phyloP scores from a whole-genome alignment of 2,329 filamentous ascomycete species.

The Tetracladium maxilliforme region DNA sequence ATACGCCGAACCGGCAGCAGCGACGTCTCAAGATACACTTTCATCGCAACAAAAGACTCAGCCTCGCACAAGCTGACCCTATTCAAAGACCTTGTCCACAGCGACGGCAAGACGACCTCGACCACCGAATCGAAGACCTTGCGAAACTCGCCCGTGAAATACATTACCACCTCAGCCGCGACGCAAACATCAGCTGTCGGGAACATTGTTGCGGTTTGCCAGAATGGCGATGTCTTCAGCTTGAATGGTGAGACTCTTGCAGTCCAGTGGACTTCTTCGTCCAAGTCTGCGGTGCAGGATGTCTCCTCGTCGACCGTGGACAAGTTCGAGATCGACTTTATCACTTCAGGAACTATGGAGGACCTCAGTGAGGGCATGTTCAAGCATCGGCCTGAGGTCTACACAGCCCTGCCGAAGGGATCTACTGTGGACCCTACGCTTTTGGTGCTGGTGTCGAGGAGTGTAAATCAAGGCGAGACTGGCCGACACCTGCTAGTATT shows the following conservation, averaged over 20 bases:
- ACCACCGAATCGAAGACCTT: conserved; percentile 29
- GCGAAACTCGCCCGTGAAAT: conserved; percentile 22
- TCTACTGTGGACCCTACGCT: no score
- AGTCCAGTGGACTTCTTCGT: conserved; percentile 29
- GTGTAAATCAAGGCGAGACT: no score
- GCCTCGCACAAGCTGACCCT: conserved; percentile 35
- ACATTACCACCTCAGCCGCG: conserved; percentile 20
- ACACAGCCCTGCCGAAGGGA: conserved; percentile 33
- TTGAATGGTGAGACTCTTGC: conserved; percentile 40
- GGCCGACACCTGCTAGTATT: no score
- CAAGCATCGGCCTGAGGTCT: conserved; percentile 34
- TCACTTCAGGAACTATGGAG: conserved; percentile 13
- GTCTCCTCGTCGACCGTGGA: conserved; percentile 18
- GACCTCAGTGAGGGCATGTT: conserved; percentile 19
- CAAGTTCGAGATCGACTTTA: conserved; percentile 14
- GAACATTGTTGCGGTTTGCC: conserved; percentile 39
- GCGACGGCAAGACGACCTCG: conserved; percentile 34
- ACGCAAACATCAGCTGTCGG: conserved; percentile 1
- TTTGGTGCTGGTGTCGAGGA: no score
- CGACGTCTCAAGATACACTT: conserved; percentile 42
- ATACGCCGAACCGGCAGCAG: conserved; percentile 21
- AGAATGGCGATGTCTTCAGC: conserved; percentile 44
- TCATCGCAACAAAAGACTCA: conserved; percentile 35
- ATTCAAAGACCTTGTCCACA: conserved; percentile 40
- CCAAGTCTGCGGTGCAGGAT: conserved; percentile 14